Evolutionary conservation across 129 eudicot genomes (phyloP), one percentile per base, ranked within the genome.

Genomic region (Tagetes erecta): DNA sequence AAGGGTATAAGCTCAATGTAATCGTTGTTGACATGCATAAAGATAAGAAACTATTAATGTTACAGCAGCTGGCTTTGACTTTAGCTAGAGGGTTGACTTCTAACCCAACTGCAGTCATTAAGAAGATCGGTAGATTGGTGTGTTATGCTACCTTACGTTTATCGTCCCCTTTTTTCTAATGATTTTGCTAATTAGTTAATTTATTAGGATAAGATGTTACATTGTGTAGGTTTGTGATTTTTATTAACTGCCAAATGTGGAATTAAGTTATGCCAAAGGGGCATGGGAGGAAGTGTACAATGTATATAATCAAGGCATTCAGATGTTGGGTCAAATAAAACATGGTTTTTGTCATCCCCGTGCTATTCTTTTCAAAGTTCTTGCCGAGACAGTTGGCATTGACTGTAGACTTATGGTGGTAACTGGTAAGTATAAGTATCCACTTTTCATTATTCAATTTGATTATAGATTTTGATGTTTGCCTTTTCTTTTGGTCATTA

Each of bases 61-160:
- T 89, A 56, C 89, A 87, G 80, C 92, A 89, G 84, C 80, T 89
- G 69, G 86, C 93, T 74, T 42, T 78, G 76, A 87, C 91, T 80
- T 82, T 89, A 83, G 87, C 84, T 39, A 90, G 78, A 81, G 93
- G 96, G 70, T 56, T 81, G 76, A 73, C 71, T 80, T 82, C 90
- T 53, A 89, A 80, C 42, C 93, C 93, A 57, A 84, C 75, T 38
- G 84, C 86, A 57, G 79, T 82, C 59, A 80, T 90, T 38, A 87
- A 85, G 82, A 90, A 87, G 81, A 74, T 90, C 67, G 93, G 91
- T n/a, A 91, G 91, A 74, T 75, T 90, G 93, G 96, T 90, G 79
- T 5, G 86, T 80, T 8, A 68, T 40, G 20, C 34, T 67, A 44
- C 45, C 66, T 35, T 41, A 3, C 38, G 5, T 9, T 67, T 5